Percentiles rank a stretch among this genome's conserved stretches.
Conservation (phyloP, 2,329 filamentous ascomycete species). For the Fusarium goolgardi region DNA sequence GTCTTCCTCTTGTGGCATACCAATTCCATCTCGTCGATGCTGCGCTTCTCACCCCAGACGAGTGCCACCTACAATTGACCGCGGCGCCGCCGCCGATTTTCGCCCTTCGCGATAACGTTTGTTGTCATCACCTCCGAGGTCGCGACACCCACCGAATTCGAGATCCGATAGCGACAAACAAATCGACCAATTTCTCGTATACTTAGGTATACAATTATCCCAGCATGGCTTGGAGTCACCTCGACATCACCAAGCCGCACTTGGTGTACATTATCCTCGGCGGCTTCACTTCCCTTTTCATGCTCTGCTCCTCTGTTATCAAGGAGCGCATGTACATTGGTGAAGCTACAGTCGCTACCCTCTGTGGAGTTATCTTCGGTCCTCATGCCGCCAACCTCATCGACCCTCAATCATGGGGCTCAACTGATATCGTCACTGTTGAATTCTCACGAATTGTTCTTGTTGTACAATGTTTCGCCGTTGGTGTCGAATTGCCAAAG, state of each 20-base stretch:
- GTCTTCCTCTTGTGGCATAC: conserved; percentile 1
- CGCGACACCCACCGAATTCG: conserved; percentile 24
- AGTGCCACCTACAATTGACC: conserved; percentile 37
- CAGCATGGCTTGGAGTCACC: conserved; percentile 80
- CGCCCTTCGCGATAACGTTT: conserved; percentile 31
- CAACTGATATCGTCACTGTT: conserved; percentile 85
- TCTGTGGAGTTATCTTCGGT: conserved; percentile 90
- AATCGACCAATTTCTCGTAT: conserved; percentile 15
- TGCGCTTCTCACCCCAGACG: conserved; percentile 11
- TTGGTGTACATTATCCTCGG: conserved; percentile 98
- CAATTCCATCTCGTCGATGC: conserved; percentile 11
- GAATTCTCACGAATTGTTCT: conserved; percentile 91
- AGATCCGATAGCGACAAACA: conserved; percentile 16
- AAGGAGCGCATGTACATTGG: conserved; percentile 99
- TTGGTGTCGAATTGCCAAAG: conserved; percentile 89
- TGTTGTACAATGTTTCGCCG: conserved; percentile 91
- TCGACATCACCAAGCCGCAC: conserved; percentile 92
- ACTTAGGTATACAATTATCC: conserved; percentile 12
- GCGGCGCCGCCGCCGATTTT: conserved; percentile 38
- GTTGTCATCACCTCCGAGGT: conserved; percentile 30
- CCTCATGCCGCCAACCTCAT: conserved; percentile 86
- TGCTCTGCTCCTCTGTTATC: conserved; percentile 97
- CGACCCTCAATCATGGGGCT: conserved; percentile 80
- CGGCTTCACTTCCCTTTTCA: conserved; percentile 97
- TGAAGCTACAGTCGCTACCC: conserved; percentile 92